A percentile compares a stretch with the other conserved stretches of the same genome.
phyloP scores from a whole-genome alignment of 1,284 basidiomycete genomes.

The Naganishia albida region DNA sequence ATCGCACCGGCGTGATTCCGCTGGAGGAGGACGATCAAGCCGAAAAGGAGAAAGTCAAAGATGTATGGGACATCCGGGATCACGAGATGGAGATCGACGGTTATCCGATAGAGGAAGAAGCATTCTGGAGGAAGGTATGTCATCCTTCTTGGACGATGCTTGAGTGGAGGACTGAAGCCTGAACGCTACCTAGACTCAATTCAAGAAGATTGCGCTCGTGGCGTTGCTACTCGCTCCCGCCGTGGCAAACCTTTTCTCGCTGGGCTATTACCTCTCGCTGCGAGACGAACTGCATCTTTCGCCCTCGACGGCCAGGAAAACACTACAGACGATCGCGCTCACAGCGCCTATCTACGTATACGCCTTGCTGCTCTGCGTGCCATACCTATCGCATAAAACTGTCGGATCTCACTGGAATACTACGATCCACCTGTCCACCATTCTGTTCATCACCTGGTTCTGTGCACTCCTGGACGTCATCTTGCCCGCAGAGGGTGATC shows the following conservation, averaged over 20 bases:
- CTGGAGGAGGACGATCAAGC: conserved; percentile 23
- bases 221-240: conserved; percentile 58
- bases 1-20: neutral
- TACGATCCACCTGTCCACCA: conserved; percentile 65
- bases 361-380: conserved; percentile 59
- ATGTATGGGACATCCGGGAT: conserved; percentile 75
- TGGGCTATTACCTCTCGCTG: conserved; percentile 40
- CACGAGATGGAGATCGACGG: conserved; percentile 73
- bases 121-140: conserved; percentile 70
- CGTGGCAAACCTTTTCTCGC: conserved; percentile 31
- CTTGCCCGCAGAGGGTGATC: conserved; percentile 31
- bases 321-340: conserved; percentile 50
- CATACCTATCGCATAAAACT: conserved; percentile 61
- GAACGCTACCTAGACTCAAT: conserved; percentile 57
- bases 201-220: conserved; percentile 60
- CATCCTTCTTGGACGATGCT: conserved; percentile 43
- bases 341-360: conserved; percentile 66
- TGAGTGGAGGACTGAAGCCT: conserved; percentile 60
- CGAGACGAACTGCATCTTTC: conserved; percentile 38
- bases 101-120: conserved; percentile 67
- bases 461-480: conserved; percentile 59
- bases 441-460: conserved; percentile 56
- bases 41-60: conserved; percentile 48
- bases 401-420: conserved; percentile 62
- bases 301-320: conserved; percentile 36